Percentiles rank a stretch among this genome's conserved stretches.
Evolutionary conservation across 352 stramenopile genomes (phyloP).

Genomic region (Pythium dissotocum): DNA sequence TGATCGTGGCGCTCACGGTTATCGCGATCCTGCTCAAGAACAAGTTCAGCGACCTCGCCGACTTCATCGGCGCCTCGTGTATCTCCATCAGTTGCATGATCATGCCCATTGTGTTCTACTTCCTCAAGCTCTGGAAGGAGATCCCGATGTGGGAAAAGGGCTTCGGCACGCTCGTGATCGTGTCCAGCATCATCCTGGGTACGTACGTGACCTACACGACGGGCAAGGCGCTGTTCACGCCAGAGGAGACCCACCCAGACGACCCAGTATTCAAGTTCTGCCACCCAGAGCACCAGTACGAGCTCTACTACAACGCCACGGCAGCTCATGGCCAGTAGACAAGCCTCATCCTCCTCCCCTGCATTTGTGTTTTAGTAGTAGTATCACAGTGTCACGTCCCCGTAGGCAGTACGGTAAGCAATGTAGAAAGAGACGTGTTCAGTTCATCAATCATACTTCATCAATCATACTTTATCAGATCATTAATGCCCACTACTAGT

Average conservation of each 20-base stretch:
- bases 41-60: slow-evolving; percentile 57
- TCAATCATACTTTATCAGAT: no score
- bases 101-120: slow-evolving; percentile 66
- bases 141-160: slow-evolving; percentile 17
- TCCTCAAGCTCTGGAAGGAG: slow-evolving; percentile 52
- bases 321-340: no score
- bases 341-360: no score
- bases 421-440: no score
- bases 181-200: neutral
- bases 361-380: no score
- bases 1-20: slow-evolving; percentile 49
- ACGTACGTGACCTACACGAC: slow-evolving; percentile 1
- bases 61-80: slow-evolving; percentile 60
- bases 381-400: no score
- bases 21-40: slow-evolving; percentile 32
- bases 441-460: no score
- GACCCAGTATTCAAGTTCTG: slow-evolving; percentile 28
- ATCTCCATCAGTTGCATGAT: slow-evolving; percentile 61
- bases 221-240: neutral
- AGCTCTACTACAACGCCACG: slow-evolving; percentile 27
- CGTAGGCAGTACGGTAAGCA: no score
- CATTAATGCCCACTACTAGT: no score
- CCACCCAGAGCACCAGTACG: slow-evolving; percentile 18
- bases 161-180: neutral
- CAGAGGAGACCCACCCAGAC: neutral